Evolutionary conservation across 345 rosid genomes (phyloP).

Genomic region (Populus euphratica): DNA sequence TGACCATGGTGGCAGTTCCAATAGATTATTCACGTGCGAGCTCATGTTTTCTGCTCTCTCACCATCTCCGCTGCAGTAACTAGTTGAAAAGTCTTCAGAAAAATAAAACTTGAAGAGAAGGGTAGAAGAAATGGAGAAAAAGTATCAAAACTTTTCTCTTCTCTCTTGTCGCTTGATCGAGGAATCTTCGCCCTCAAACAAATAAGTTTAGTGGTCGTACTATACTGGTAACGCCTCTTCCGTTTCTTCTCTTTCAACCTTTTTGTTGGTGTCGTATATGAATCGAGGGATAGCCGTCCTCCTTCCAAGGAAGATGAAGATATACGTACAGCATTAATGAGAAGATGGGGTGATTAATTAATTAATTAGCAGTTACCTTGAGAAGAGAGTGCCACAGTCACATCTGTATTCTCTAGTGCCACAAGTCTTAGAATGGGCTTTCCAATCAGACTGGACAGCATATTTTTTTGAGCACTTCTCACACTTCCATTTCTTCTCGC

Average conservation of each 20-base stretch:
- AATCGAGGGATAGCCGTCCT: neutral
- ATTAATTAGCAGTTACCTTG: constrained; percentile 43
- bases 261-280: neutral
- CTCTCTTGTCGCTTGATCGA: constrained; percentile 2
- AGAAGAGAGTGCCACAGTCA: constrained; percentile 80
- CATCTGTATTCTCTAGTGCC: constrained; percentile 77
- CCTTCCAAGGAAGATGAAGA: neutral
- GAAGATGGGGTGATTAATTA: neutral
- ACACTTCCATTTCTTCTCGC: constrained; percentile 86
- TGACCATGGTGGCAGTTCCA: constrained; percentile 34
- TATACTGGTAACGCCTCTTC: neutral
- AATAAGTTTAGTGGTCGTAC: neutral
- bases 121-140: neutral
- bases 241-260: neutral
- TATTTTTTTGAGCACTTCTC: constrained; percentile 73
- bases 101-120: neutral
- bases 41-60: constrained; percentile 18
- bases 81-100: neutral
- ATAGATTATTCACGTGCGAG: constrained; percentile 39
- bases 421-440: constrained; percentile 79
- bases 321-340: neutral
- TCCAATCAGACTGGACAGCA: constrained; percentile 87
- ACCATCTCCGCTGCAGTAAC: constrained; percentile 2
- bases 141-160: neutral
- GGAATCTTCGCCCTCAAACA: constrained; percentile 5